Percentiles rank a stretch among this genome's conserved stretches.
Conservation (phyloP, 805 yeast species). For the Starmerella cellae region DNA sequence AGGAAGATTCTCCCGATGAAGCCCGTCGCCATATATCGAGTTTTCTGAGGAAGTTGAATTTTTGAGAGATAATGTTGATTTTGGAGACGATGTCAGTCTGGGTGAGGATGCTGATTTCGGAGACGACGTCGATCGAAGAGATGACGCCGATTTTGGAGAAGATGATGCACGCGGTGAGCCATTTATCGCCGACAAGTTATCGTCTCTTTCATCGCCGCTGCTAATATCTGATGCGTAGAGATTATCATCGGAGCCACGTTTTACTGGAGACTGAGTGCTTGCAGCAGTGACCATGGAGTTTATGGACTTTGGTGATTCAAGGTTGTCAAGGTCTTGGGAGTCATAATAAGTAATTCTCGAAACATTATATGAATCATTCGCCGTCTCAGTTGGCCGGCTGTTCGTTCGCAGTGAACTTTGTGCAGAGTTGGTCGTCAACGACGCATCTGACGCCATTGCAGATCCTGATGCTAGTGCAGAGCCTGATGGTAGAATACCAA, state of each 20-base stretch:
- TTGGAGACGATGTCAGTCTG: neutral
- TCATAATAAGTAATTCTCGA: neutral
- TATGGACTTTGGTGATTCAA: neutral
- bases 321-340: neutral
- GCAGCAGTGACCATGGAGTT: no score
- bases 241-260: no score
- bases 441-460: neutral
- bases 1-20: no score
- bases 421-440: neutral
- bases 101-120: neutral
- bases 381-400: neutral
- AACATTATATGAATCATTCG: neutral
- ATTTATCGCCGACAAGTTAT: no score
- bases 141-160: no score
- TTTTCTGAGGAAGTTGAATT: neutral
- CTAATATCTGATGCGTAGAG: no score
- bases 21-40: no score
- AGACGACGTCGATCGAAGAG: no score
- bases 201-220: no score
- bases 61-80: neutral
- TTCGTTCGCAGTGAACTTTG: neutral
- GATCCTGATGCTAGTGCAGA: neutral
- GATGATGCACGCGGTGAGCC: no score
- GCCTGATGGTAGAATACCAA: neutral
- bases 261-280: no score